phyloP scores from a whole-genome alignment of 371 early-diverging fungal species.

The Mucor lusitanicus region DNA sequence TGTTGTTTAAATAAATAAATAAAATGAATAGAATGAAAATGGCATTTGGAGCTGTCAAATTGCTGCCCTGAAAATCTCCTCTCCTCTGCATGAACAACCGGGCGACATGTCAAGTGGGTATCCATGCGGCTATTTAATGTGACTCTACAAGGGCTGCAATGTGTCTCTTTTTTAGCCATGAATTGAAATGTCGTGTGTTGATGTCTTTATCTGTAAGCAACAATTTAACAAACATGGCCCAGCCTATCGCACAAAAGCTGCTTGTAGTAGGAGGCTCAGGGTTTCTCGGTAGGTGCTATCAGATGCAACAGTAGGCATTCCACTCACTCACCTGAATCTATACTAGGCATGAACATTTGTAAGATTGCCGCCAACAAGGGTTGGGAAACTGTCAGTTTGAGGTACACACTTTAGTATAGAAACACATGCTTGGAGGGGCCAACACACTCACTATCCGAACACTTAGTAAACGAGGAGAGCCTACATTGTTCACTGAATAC shows the following conservation, averaged over 20 bases:
- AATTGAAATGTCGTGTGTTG: not conserved
- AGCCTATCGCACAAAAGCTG: constrained; percentile 50
- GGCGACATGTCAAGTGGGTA: not conserved
- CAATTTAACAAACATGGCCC: constrained; percentile 22
- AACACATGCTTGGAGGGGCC: not conserved
- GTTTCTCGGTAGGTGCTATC: constrained; percentile 53
- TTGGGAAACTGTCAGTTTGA: constrained; percentile 79
- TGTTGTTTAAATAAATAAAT: not conserved
- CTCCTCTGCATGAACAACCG: not conserved
- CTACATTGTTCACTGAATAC: constrained; percentile 30
- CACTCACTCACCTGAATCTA: not conserved
- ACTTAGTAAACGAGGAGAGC: constrained; percentile 56
- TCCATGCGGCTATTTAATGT: not conserved
- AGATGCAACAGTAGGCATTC: not conserved
- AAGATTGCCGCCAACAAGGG: constrained; percentile 63
- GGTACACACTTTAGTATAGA: constrained; percentile 33
- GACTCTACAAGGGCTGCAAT: not conserved
- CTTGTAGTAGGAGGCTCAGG: constrained; percentile 79
- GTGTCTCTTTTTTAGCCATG: not conserved
- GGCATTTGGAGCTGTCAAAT: no score
- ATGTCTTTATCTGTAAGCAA: not conserved
- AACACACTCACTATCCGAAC: not conserved
- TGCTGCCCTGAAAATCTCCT: no score
- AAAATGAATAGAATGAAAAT: constrained; percentile 8
- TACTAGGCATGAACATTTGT: constrained; percentile 61